phyloP scores from a whole-genome alignment of 257 asterid species.

The Solanum stenotomum region DNA sequence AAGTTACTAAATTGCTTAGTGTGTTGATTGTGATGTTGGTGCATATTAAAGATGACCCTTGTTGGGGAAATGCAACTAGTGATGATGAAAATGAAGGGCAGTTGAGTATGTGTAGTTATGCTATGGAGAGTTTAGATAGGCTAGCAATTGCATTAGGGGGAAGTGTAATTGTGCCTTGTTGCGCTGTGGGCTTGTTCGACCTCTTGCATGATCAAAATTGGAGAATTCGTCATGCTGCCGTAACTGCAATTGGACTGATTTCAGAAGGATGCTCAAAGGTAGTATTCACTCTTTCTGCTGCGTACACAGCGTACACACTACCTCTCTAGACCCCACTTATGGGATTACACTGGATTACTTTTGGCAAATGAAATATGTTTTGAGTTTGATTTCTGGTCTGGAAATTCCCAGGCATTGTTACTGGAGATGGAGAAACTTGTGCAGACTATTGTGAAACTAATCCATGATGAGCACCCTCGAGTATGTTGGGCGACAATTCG shows the following conservation, averaged over 20 bases:
- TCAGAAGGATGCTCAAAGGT: conserved; percentile 3
- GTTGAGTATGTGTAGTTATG: background rate
- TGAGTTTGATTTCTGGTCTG: background rate
- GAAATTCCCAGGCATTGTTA: background rate
- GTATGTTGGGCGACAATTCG: conserved; percentile 2
- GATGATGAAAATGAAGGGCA: background rate
- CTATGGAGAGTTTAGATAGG: background rate
- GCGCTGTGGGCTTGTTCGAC: background rate
- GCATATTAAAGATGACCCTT: background rate
- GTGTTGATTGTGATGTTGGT: background rate
- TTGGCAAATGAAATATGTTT: background rate
- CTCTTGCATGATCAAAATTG: background rate
- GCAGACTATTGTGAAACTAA: background rate
- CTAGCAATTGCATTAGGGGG: background rate
- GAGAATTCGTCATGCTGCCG: background rate
- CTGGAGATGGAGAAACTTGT: background rate
- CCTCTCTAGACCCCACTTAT: background rate
- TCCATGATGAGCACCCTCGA: background rate
- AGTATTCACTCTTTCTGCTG: background rate
- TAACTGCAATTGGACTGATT: background rate
- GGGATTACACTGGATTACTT: background rate
- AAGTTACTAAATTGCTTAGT: background rate
- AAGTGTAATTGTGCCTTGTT: background rate
- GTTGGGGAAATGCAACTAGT: background rate
- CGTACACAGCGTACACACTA: background rate